Evolutionary conservation across 2,329 filamentous ascomycete species (phyloP), one percentile per base, ranked within the genome.

Genomic region (Aspergillus aculeatus): DNA sequence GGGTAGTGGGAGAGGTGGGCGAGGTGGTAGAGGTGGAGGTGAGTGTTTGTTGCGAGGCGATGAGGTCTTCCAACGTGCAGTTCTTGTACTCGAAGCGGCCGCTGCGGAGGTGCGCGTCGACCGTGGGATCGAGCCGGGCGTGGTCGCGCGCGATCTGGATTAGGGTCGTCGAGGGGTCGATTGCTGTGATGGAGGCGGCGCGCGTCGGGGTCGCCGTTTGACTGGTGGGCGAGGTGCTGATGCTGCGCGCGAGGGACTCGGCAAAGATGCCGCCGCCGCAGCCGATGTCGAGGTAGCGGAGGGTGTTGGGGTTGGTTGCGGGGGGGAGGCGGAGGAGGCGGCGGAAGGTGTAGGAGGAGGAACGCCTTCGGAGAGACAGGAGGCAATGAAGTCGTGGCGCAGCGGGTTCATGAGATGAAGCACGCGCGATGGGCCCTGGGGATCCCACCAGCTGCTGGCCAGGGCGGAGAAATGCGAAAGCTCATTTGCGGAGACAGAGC

Each of bases 321-420:
- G 66, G n/a, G 53, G 66, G 54, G 56, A 19, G 68, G 56, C 38
- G 47, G 63, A 65, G 56, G 69, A 51, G 54, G 56, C n/a, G 68
- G 56, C 41, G 47, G 63, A 65, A 55, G 69, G 65, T 24, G 19
- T 6, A 9, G 75, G 62, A 24, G 78, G 70, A 50, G 79, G 77
- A 61, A 78, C 16, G 77, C 50, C 83, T 21, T 85, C 83, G 64
- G 82, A 76, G 50, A 89, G 84, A 73, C 94, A 97, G 63, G 81
- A 78, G 23, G 83, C 83, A 75, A 97, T 95, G 78, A 98, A 98
- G 77, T 92, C 88, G 79, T 98, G 93, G 35, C 95, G 92, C 50
- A 96, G 86, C 1, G 95, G 95, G 79, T 99, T 98, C 94, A 99
- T 98, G 66, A 96, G 88, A 77, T 99, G 95, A 2, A 99, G 86